Conservation (phyloP, 768 basidiomycete species). For the Lanmaoa rubissima region DNA sequence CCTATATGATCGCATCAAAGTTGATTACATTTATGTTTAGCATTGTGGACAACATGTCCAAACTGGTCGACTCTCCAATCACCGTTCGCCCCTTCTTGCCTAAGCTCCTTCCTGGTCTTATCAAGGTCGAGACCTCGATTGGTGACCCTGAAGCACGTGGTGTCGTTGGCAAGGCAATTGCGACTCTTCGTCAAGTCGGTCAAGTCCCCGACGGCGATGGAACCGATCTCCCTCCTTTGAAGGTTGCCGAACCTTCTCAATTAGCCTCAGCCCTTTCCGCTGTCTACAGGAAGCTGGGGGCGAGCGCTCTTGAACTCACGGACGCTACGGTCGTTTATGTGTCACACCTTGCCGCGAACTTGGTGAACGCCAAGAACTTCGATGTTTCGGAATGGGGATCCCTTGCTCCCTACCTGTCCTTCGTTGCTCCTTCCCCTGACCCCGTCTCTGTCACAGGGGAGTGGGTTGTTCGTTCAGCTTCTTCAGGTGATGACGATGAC, state of each 20-base stretch:
- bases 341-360: conserved; percentile 76
- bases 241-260: conserved; percentile 67
- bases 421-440: conserved; percentile 63
- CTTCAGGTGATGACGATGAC: conserved; percentile 66
- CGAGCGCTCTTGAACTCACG: conserved; percentile 52
- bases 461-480: conserved; percentile 88
- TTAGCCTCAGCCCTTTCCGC: conserved; percentile 64
- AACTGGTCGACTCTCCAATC: conserved; percentile 92
- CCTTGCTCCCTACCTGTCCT: conserved; percentile 73
- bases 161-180: conserved; percentile 88
- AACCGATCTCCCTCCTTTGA: conserved; percentile 85
- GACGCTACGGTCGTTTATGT: conserved; percentile 66
- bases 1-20: conserved; percentile 11
- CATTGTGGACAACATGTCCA: conserved; percentile 98
- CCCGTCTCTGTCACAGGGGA: conserved; percentile 68
- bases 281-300: conserved; percentile 85
- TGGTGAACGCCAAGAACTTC: conserved; percentile 90
- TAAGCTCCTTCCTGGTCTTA: conserved; percentile 89
- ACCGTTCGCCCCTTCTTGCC: conserved; percentile 97
- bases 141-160: conserved; percentile 98
- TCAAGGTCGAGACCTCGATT: conserved; percentile 93
- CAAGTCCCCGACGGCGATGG: conserved; percentile 86
- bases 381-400: conserved; percentile 85
- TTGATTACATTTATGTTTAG: conserved; percentile 39
- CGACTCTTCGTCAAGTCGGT: conserved; percentile 93